Evolutionary conservation across 352 stramenopile genomes (phyloP).

Genomic region (Blastocystis sp.): DNA sequence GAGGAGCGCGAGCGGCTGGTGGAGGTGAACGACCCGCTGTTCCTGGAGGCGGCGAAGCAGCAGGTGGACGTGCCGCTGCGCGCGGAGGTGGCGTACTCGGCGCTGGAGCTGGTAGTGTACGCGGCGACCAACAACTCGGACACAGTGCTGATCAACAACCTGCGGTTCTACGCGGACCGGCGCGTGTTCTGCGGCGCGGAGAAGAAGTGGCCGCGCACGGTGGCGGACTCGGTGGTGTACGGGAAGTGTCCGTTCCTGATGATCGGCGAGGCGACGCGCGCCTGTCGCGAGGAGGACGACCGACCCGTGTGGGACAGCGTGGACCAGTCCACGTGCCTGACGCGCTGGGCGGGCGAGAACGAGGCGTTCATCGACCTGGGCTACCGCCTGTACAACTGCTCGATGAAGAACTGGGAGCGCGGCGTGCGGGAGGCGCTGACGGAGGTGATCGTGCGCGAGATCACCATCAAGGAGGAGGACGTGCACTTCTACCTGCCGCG

Average conservation of each 20-base stretch:
- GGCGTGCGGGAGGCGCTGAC: not conserved
- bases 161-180: slow-evolving; percentile 1
- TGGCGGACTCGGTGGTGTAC: not conserved
- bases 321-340: slow-evolving; percentile 13
- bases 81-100: not conserved
- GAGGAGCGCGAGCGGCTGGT: not conserved
- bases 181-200: not conserved
- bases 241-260: slow-evolving; percentile 17
- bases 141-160: not conserved
- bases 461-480: slow-evolving; percentile 44
- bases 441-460: slow-evolving; percentile 20
- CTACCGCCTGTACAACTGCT: slow-evolving; percentile 38
- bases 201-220: slow-evolving; percentile 9
- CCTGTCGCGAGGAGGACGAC: not conserved
- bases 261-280: not conserved
- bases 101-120: not conserved
- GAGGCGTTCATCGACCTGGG: slow-evolving; percentile 18
- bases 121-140: not conserved
- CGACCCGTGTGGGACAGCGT: not conserved
- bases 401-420: not conserved
- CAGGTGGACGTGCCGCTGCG: not conserved
- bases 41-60: not conserved
- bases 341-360: not conserved
- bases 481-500: slow-evolving; percentile 24
- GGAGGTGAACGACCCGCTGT: not conserved